Evolutionary conservation across 2,329 filamentous ascomycete genomes (phyloP).

Genomic region (Neodidymelliopsis sp.): DNA sequence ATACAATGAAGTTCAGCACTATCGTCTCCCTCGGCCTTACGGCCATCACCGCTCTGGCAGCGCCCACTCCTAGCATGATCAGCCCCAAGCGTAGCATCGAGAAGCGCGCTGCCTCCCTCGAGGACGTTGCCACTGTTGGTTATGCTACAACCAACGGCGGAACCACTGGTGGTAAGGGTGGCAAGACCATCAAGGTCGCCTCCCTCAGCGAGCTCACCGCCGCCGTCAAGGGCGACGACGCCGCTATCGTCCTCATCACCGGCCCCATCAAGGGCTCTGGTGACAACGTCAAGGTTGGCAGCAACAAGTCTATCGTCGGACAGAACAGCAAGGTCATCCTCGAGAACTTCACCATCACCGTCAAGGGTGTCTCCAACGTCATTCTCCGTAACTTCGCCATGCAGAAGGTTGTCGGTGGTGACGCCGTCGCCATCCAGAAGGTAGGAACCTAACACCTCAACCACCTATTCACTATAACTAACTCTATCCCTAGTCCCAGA

Average conservation of each 20-base stretch:
- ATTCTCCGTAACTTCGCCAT: slow-evolving; percentile 66
- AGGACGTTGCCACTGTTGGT: slow-evolving; percentile 39
- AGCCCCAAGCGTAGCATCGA: slow-evolving; percentile 29
- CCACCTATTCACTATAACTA: slow-evolving; percentile 47
- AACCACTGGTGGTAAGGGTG: slow-evolving; percentile 51
- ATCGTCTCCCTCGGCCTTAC: slow-evolving; percentile 40
- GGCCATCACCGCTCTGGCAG: slow-evolving; percentile 43
- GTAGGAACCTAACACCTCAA: slow-evolving; percentile 34
- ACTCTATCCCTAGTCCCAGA: slow-evolving; percentile 42
- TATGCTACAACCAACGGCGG: slow-evolving; percentile 47
- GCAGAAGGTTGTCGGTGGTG: slow-evolving; percentile 58
- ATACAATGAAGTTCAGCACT: slow-evolving; percentile 43
- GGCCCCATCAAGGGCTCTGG: slow-evolving; percentile 53
- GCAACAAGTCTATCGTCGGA: slow-evolving; percentile 62
- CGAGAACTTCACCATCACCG: slow-evolving; percentile 56
- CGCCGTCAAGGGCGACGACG: slow-evolving; percentile 54
- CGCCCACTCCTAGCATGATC: slow-evolving; percentile 36
- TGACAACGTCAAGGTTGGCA: slow-evolving; percentile 54
- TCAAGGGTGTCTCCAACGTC: slow-evolving; percentile 61
- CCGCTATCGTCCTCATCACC: slow-evolving; percentile 57
- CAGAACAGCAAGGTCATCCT: slow-evolving; percentile 56
- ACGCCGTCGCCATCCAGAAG: slow-evolving; percentile 60
- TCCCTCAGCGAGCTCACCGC: slow-evolving; percentile 51
- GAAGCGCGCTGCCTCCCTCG: slow-evolving; percentile 39
- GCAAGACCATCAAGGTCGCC: slow-evolving; percentile 46